Evolutionary conservation across 306 rosid species (phyloP).

Genomic region (Rosa multiflora): DNA sequence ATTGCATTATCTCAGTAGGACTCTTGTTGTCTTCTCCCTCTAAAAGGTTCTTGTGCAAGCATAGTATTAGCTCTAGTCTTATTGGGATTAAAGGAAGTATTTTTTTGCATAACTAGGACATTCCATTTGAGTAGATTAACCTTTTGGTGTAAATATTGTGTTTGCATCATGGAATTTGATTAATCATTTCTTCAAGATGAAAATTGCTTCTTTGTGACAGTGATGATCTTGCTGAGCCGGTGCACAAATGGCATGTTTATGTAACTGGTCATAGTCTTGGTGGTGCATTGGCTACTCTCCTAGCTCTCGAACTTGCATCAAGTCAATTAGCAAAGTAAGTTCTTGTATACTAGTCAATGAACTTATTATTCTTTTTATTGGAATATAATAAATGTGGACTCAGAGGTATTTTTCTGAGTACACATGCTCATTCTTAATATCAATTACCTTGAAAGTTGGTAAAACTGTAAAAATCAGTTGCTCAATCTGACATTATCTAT

Average conservation of each 20-base stretch:
- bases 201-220: constrained; percentile 42
- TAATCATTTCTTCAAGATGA: constrained; percentile 12
- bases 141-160: neutral
- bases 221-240: constrained; percentile 57
- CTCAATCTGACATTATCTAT: neutral
- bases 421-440: neutral
- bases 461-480: neutral
- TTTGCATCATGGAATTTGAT: constrained; percentile 12
- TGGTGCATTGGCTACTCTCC: constrained; percentile 95
- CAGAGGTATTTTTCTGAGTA: neutral
- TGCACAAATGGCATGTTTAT: constrained; percentile 77
- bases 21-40: neutral
- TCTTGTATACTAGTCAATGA: constrained; percentile 20
- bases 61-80: neutral
- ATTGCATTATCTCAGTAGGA: neutral
- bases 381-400: neutral
- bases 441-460: neutral
- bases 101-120: neutral
- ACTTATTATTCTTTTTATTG: constrained; percentile 10
- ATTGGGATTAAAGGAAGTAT: neutral
- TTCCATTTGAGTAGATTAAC: neutral
- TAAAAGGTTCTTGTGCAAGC: neutral
- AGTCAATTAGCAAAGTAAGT: constrained; percentile 84
- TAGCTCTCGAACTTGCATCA: constrained; percentile 89
- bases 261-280: constrained; percentile 98